Percentiles rank a stretch among this genome's conserved stretches.
These are phyloP conservation scores for Citrus inodora DNA, from an alignment of 345 rosid genomes.

Conservation along the genomic window DNA sequence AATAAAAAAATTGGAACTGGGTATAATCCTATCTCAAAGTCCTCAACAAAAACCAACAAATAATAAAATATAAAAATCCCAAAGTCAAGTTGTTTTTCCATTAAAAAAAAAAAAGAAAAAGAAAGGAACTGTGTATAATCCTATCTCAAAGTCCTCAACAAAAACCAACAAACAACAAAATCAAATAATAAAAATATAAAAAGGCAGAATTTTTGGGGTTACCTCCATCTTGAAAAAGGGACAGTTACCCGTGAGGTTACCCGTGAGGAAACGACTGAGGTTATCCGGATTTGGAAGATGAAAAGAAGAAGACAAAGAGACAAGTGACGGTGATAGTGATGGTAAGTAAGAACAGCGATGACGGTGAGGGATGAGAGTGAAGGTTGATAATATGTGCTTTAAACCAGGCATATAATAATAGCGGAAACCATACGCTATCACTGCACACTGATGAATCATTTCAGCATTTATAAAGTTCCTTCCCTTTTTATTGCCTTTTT, in stretches of 20 bases:
- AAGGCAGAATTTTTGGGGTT: background rate
- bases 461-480: slow-evolving; percentile 8
- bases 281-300: slow-evolving; percentile 15
- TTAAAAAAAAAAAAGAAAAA: background rate
- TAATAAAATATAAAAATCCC: background rate
- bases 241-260: slow-evolving; percentile 45
- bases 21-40: background rate
- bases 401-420: slow-evolving; percentile 32
- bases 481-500: too few species aligned
- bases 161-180: too few species aligned
- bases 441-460: slow-evolving; percentile 26
- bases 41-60: background rate
- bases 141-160: background rate
- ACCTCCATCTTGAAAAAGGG: slow-evolving; percentile 70
- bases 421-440: slow-evolving; percentile 41
- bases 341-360: slow-evolving; percentile 13
- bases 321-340: background rate
- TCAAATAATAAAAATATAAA: background rate
- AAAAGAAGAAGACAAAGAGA: slow-evolving; percentile 22
- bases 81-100: background rate
- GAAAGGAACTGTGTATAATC: background rate
- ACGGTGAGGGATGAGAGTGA: slow-evolving; percentile 17
- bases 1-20: background rate
- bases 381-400: slow-evolving; percentile 27
- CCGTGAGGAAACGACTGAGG: slow-evolving; percentile 31